phyloP scores from a whole-genome alignment of 139 green algal genomes.

The Trebouxia sp. region DNA sequence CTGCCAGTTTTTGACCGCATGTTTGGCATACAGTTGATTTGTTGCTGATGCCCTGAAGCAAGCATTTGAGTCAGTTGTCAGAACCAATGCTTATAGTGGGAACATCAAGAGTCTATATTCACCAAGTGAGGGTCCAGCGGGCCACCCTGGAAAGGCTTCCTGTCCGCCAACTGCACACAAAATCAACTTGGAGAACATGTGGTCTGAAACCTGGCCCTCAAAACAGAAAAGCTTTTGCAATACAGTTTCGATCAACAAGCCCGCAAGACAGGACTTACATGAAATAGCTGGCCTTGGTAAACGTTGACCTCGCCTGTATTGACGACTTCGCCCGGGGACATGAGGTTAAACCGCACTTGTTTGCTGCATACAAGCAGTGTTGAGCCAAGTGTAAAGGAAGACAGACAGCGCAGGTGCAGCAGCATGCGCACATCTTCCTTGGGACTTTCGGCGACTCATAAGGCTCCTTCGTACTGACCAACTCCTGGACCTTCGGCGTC shows the following conservation, averaged over 20 bases:
- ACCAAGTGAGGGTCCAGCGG: conserved; percentile 89
- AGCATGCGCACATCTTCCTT: conserved; percentile 69
- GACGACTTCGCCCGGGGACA: conserved; percentile 85
- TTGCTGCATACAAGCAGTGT: conserved; percentile 54
- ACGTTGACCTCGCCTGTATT: conserved; percentile 84
- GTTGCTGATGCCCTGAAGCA: conserved; percentile 69
- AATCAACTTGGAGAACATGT: not conserved
- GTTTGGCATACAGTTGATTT: conserved; percentile 87
- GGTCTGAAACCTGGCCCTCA: not conserved
- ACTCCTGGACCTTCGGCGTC: not conserved
- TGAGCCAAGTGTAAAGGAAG: not conserved
- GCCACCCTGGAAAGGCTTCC: conserved; percentile 76
- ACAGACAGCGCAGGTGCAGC: not conserved
- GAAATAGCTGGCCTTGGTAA: conserved; percentile 87
- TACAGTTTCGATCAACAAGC: not conserved
- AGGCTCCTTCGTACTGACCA: conserved; percentile 73
- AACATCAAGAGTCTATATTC: not conserved
- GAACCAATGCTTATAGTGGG: no score
- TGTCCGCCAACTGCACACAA: conserved; percentile 80
- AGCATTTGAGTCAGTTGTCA: not conserved
- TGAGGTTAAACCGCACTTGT: conserved; percentile 86
- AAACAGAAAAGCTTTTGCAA: not conserved
- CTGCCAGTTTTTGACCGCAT: conserved; percentile 86
- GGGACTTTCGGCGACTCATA: conserved; percentile 67
- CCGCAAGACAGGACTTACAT: conserved; percentile 43